phyloP scores from a whole-genome alignment of 2,329 filamentous ascomycete species.

The Alternaria arborescens region DNA sequence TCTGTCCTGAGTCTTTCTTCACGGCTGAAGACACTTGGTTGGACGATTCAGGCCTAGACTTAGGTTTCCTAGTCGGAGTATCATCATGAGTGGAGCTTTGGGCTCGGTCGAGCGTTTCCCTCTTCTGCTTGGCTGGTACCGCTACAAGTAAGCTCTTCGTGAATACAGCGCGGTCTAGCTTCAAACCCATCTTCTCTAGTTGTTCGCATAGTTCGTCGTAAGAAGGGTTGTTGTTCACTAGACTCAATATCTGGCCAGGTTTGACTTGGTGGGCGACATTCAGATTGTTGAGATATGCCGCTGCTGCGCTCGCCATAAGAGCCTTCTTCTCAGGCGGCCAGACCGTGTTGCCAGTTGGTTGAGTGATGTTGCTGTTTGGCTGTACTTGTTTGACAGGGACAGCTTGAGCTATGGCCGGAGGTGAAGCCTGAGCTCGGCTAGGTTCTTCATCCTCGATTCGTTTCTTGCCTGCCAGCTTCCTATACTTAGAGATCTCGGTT shows the following conservation, averaged over 20 bases:
- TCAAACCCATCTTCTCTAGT: slow-evolving; percentile 60
- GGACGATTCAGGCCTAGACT: too few species aligned
- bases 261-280: slow-evolving; percentile 54
- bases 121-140: too few species aligned
- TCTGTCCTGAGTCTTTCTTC: too few species aligned
- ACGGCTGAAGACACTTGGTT: too few species aligned
- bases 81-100: too few species aligned
- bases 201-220: slow-evolving; percentile 65
- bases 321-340: slow-evolving; percentile 63
- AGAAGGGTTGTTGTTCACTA: slow-evolving; percentile 63
- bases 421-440: too few species aligned
- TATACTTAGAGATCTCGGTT: too few species aligned
- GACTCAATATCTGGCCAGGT: slow-evolving; percentile 53
- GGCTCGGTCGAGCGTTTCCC: too few species aligned
- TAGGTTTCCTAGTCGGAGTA: too few species aligned
- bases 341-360: slow-evolving; percentile 48
- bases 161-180: slow-evolving; percentile 62
- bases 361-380: slow-evolving; percentile 3
- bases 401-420: slow-evolving; percentile 10
- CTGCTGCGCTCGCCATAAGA: slow-evolving; percentile 60
- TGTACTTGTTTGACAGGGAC: slow-evolving; percentile 15
- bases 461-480: too few species aligned
- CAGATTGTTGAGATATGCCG: slow-evolving; percentile 56
- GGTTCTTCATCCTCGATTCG: too few species aligned
- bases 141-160: slow-evolving; percentile 60